Base-by-base conservation (phyloP, 768 basidiomycete genomes). In the Gymnopilus junonius region DNA sequence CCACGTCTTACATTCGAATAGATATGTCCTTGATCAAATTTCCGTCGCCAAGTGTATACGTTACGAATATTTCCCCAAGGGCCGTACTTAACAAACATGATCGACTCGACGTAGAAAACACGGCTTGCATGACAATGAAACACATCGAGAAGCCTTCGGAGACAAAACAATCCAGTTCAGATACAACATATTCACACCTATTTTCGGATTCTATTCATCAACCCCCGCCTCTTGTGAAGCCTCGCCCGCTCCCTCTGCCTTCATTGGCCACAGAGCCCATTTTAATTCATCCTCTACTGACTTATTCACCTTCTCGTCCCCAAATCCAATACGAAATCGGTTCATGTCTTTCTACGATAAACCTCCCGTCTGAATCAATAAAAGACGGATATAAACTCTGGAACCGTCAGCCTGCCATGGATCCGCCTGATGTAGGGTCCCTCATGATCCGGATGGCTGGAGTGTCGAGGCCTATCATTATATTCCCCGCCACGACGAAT, bases 211-310 rank as follows among this genome's bases (percentile, higher is more conserved):
- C 8, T 21, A 2, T 46, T 8, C 6, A 35, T n/a, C 37, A 59
- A 37, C 34, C 58, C 2, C 58, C 58, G 10, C 11, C 45, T 15
- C 32, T 59, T 12, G 27, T 20, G 14, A 23, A 32, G 20, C 53
- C 20, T 32, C 59, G 50, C 27, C n/a, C 11, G 4, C 23, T 60
- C 7, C 50, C 59, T n/a, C 59, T 60, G 17, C 59, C 59, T 15
- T 25, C 48, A 15, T 31, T 60, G 43, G 3, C 37, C 15, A 25
- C 15, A 3, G 20, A 2, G 17, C 48, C 50, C 40, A 53, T 53
- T 42, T n/a, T 53, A 39, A 8, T 60, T 5, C 37, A 60, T 42
- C 50, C 59, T 20, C 17, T 31, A 12, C 15, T 60, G 11, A n/a
- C 20, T 0, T 51, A 53, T 23, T 15, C 32, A 31, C 11, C 7